Evolutionary conservation across 768 basidiomycete genomes (phyloP).

Genomic region (Strobilomyces confusus): DNA sequence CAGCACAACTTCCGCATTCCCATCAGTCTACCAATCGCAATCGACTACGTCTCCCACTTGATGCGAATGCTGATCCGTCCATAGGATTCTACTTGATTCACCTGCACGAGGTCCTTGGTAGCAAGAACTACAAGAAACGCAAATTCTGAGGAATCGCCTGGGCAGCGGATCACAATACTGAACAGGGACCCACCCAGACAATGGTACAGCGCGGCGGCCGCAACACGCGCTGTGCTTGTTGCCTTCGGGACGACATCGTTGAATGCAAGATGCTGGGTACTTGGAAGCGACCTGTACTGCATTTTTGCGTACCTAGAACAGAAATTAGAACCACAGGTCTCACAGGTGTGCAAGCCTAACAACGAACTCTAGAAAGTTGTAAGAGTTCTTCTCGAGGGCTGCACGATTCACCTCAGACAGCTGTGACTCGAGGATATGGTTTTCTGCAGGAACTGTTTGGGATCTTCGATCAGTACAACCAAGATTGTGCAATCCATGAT

Average conservation of each 20-base stretch:
- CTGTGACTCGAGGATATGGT: slow-evolving; percentile 42
- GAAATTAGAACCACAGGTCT: slow-evolving; percentile 10
- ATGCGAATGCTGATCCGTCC: slow-evolving; percentile 45
- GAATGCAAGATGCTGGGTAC: slow-evolving; percentile 49
- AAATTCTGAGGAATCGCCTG: background rate
- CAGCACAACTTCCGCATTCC: background rate
- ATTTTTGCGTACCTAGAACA: slow-evolving; percentile 66
- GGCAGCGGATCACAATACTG: background rate
- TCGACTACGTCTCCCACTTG: slow-evolving; percentile 19
- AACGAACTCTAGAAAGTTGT: slow-evolving; percentile 75
- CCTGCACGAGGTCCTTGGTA: slow-evolving; percentile 64
- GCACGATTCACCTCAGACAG: slow-evolving; percentile 52
- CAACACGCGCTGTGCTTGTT: slow-evolving; percentile 72
- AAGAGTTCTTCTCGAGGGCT: slow-evolving; percentile 70
- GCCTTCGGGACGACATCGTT: slow-evolving; percentile 60
- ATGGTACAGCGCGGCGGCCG: slow-evolving; percentile 80
- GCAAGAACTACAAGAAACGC: slow-evolving; percentile 52
- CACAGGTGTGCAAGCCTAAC: background rate
- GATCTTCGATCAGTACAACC: slow-evolving; percentile 12
- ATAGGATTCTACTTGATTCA: slow-evolving; percentile 61
- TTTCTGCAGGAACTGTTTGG: slow-evolving; percentile 27
- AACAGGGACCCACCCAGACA: slow-evolving; percentile 58
- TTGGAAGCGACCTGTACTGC: slow-evolving; percentile 61
- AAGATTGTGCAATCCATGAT: slow-evolving; percentile 8
- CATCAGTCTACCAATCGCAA: background rate